A percentile compares a stretch with the other conserved stretches of the same genome.
Evolutionary conservation across 495 filamentous ascomycete genomes (phyloP).

Genomic region (Aspergillus indologenus): DNA sequence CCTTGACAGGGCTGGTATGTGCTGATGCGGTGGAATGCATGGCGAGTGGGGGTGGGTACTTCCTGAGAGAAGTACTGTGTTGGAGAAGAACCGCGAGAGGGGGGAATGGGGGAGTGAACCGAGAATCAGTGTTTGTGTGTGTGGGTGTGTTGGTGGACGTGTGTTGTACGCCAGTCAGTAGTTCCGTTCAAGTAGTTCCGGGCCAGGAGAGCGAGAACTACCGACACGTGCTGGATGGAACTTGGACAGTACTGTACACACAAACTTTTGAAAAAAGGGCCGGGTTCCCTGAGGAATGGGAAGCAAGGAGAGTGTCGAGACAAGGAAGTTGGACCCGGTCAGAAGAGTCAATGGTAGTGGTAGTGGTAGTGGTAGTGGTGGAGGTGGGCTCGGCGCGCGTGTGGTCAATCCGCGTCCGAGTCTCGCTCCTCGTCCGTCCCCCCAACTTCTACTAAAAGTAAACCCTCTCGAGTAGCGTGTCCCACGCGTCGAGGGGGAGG

Average conservation of each 20-base stretch:
- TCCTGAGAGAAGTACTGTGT: neutral
- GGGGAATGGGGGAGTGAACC: too few species aligned
- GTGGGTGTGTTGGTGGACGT: neutral
- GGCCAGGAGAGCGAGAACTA: neutral
- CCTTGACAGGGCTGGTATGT: conserved; percentile 40
- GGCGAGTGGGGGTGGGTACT: conserved; percentile 8
- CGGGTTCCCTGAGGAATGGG: too few species aligned
- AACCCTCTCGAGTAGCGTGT: neutral
- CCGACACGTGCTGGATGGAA: neutral
- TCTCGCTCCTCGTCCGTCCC: neutral
- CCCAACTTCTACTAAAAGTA: neutral
- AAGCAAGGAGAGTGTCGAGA: neutral
- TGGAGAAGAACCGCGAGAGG: neutral
- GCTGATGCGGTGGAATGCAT: conserved; percentile 29
- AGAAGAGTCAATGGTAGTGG: conserved; percentile 6
- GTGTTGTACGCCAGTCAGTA: neutral
- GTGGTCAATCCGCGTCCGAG: neutral
- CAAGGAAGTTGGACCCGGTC: neutral
- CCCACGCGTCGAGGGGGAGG: neutral
- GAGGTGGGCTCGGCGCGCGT: neutral
- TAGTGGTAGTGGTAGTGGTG: neutral
- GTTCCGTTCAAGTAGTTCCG: neutral
- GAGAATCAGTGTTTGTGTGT: neutral
- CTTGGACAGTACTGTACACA: too few species aligned
- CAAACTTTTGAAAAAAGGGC: too few species aligned